Evolutionary conservation across 2,329 filamentous ascomycete genomes (phyloP).

Genomic region (Aspergillus glaucus): DNA sequence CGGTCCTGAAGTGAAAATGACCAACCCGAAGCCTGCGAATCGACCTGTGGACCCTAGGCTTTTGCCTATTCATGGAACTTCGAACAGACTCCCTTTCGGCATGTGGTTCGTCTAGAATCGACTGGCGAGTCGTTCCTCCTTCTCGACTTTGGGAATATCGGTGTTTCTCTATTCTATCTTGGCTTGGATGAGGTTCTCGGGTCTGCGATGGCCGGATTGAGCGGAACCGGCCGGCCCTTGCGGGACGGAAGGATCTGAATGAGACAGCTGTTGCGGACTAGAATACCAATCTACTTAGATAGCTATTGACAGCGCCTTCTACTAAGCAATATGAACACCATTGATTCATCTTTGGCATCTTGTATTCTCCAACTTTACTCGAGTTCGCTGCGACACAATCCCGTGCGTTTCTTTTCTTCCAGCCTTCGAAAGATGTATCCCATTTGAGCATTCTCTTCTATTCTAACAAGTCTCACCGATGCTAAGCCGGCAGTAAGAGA

Average conservation of each 20-base stretch:
- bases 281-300: slow-evolving; percentile 1
- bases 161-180: not conserved
- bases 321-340: not conserved
- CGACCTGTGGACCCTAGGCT: slow-evolving; percentile 27
- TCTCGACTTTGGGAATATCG: not conserved
- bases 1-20: slow-evolving; percentile 31
- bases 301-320: not conserved
- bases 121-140: not conserved
- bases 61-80: slow-evolving; percentile 25
- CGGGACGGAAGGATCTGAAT: slow-evolving; percentile 5
- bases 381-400: no score
- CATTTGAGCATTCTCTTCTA: no score
- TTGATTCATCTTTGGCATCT: not conserved
- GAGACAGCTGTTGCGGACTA: slow-evolving; percentile 5
- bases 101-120: slow-evolving; percentile 37
- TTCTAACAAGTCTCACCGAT: no score
- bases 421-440: no score
- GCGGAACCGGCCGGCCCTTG: slow-evolving; percentile 2
- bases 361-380: not conserved
- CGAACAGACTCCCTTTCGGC: slow-evolving; percentile 24
- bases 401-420: not conserved
- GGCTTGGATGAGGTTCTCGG: not conserved
- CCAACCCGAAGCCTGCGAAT: slow-evolving; percentile 20
- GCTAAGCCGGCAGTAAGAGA: no score
- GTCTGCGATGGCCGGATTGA: slow-evolving; percentile 6